Evolutionary conservation across 805 yeast genomes (phyloP), one percentile per base, ranked within the genome.

Genomic region (Kluyveromyces wickerhamii): DNA sequence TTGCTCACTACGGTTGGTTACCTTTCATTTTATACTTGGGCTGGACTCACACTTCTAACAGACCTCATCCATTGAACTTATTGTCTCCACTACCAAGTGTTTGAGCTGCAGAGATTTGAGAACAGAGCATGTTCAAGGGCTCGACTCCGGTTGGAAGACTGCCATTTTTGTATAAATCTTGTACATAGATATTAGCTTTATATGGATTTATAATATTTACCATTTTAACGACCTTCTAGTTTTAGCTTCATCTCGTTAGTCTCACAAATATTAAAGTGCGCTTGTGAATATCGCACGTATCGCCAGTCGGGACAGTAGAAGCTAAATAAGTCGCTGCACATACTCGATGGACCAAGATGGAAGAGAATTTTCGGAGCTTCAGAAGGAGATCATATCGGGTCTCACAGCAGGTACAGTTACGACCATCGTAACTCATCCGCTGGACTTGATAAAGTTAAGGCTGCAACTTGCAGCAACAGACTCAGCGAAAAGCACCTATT

Each of bases 1-100:
- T 81, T 52, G 83, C 89, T 39, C 98, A 94, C 65, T 92, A 87
- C 63, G 96, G 97, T 30, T 92, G 95, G 85, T 79, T 92, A 52
- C 98, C 98, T 38, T 82, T 92, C 57, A 79, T 92, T 46, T 69
- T 92, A 56, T 92, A 92, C 69, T 67, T 92, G 50, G 98, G 92
- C 31, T 81, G 87, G 87, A 60, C 73, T 38, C 76, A 84, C 48
- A 78, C 89, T 44, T 70, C 86, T 37, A 81, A 80, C 62, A 84
- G 81, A 64, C 96, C 96, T 44, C 77, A 77, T 45, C 67, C 89
- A 55, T 70, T 89, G 60, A 58, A 58, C 34, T 35, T 59, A 35
- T 51, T 59, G 32, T 54, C 62, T 11, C 63, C 63, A 37, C 40
- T 59, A 27, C 63, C 63, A 49, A 59, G 63, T 49, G 57, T 54